Evolutionary conservation across 2,329 filamentous ascomycete species (phyloP).

Genomic region (Scytalidium lignicola): DNA sequence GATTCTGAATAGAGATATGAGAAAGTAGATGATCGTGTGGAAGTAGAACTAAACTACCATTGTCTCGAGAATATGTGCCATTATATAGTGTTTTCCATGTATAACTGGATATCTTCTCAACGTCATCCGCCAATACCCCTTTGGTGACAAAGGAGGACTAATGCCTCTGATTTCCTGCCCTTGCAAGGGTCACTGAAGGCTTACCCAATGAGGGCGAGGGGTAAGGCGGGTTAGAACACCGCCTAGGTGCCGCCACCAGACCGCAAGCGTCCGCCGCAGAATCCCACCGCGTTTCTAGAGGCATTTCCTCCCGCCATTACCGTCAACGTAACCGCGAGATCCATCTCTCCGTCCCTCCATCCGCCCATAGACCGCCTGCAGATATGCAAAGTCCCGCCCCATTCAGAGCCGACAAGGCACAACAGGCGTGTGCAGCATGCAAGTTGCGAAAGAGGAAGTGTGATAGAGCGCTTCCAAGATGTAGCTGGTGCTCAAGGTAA

Average conservation of each 20-base stretch:
- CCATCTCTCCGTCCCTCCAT: too few species aligned
- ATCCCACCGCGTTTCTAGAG: background rate
- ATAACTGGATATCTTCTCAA: too few species aligned
- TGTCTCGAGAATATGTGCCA: too few species aligned
- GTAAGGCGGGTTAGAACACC: too few species aligned
- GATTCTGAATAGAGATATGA: background rate
- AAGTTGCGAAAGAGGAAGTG: conserved; percentile 7
- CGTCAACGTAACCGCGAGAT: too few species aligned
- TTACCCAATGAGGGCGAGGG: too few species aligned
- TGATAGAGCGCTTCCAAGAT: conserved; percentile 6
- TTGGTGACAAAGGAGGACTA: too few species aligned
- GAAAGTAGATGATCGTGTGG: background rate
- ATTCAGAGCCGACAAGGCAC: conserved; percentile 1
- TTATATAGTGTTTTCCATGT: too few species aligned
- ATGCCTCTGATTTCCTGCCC: too few species aligned
- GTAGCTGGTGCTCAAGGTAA: conserved; percentile 1
- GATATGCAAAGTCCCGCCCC: background rate
- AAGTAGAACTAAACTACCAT: too few species aligned
- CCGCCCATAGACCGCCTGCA: background rate
- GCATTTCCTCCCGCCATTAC: background rate
- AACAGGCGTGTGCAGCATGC: conserved; percentile 2
- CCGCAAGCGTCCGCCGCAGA: background rate
- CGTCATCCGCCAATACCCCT: too few species aligned
- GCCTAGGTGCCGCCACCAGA: background rate
- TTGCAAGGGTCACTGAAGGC: too few species aligned